phyloP scores from a whole-genome alignment of 495 filamentous ascomycete species.

The Schizothecium vesticola region DNA sequence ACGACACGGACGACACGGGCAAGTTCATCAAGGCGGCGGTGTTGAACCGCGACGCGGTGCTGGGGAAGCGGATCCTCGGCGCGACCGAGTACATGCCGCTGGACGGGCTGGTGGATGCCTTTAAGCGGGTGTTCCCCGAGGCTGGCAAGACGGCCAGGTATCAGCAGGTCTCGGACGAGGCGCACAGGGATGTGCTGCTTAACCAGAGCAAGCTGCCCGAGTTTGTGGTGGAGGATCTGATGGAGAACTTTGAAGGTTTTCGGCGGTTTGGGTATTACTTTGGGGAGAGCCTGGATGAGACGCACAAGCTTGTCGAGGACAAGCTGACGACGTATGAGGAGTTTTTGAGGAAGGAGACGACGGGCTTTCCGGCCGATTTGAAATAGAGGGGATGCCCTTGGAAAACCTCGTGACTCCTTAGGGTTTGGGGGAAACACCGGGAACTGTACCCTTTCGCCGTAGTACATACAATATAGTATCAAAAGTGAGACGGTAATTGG shows the following conservation, averaged over 20 bases:
- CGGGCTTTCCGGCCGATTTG: not conserved
- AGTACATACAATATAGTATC: no score
- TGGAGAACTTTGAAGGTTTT: slow-evolving; percentile 50
- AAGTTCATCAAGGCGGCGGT: slow-evolving; percentile 54
- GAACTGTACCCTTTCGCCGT: no score
- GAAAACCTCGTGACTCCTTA: no score
- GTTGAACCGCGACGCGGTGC: slow-evolving; percentile 29
- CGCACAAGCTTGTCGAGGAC: slow-evolving; percentile 30
- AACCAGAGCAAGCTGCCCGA: slow-evolving; percentile 3
- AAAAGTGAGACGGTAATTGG: no score
- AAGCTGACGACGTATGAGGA: slow-evolving; percentile 39
- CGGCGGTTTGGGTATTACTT: slow-evolving; percentile 49
- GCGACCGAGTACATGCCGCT: slow-evolving; percentile 49
- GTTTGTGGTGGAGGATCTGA: slow-evolving; percentile 42
- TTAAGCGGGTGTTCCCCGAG: slow-evolving; percentile 44
- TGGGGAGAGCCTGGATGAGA: slow-evolving; percentile 34
- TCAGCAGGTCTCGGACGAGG: slow-evolving; percentile 41
- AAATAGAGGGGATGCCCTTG: not conserved
- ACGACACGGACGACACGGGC: slow-evolving; percentile 51
- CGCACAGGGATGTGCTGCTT: slow-evolving; percentile 41
- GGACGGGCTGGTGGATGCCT: slow-evolving; percentile 40
- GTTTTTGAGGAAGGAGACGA: slow-evolving; percentile 21
- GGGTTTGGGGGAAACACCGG: no score
- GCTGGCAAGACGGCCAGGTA: slow-evolving; percentile 44
- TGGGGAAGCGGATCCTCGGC: slow-evolving; percentile 38